Percentiles rank a stretch among this genome's conserved stretches.
Conservation (phyloP, 129 eudicot species). For the Heracleum sosnowskyi region DNA sequence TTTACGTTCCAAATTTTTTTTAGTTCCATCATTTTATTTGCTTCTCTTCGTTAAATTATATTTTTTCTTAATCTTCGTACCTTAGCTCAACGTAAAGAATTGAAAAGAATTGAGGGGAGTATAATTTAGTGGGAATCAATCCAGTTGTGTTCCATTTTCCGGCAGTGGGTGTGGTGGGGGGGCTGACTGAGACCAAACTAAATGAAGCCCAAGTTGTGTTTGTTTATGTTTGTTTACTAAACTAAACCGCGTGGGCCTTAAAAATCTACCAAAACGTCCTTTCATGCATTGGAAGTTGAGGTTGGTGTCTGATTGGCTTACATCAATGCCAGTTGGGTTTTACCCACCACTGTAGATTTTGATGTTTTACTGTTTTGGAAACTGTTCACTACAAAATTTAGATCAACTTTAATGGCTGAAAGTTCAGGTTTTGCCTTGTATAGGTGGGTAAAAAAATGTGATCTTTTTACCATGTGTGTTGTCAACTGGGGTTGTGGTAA, state of each 20-base stretch:
- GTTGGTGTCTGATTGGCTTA: constrained; percentile 1
- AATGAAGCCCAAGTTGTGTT: not conserved
- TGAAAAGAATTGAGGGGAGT: too few species aligned
- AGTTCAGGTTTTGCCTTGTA: not conserved
- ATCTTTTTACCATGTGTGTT: not conserved
- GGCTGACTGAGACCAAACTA: not conserved
- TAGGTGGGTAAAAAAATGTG: not conserved
- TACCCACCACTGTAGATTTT: not conserved
- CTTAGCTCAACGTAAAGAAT: too few species aligned
- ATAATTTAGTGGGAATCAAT: not conserved
- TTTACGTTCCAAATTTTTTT: too few species aligned
- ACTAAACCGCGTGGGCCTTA: constrained; percentile 11
- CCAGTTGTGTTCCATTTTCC: not conserved
- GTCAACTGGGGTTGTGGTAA: not conserved
- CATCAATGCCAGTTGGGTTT: constrained; percentile 7
- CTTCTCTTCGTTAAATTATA: too few species aligned
- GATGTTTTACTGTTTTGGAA: not conserved
- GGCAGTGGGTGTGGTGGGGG: not conserved
- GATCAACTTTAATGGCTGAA: not conserved
- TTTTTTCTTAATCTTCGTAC: too few species aligned
- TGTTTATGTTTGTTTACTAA: not conserved
- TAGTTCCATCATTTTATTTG: too few species aligned
- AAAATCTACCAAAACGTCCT: constrained; percentile 13
- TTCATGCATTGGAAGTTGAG: not conserved
- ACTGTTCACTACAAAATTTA: not conserved